These are phyloP conservation scores for Cryoendolithus antarcticus DNA, from an alignment of 2,329 filamentous ascomycete genomes.

Conservation along the genomic window DNA sequence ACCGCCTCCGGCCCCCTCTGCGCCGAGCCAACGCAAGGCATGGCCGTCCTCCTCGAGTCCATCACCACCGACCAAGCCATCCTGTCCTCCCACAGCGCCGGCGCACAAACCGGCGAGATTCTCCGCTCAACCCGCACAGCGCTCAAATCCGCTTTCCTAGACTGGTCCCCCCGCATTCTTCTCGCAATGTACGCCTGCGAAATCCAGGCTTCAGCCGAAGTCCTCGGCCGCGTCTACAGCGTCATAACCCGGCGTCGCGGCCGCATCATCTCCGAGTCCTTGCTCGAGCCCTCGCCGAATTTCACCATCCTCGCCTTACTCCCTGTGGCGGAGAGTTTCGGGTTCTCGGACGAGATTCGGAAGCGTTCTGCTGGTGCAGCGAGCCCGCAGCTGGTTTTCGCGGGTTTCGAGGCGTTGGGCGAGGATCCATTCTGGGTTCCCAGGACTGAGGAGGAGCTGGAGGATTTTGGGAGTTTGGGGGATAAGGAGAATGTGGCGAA, in stretches of 20 bases:
- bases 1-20: slow-evolving; percentile 83
- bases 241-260: slow-evolving; percentile 93
- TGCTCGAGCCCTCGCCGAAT: slow-evolving; percentile 92
- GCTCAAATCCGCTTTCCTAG: slow-evolving; percentile 77
- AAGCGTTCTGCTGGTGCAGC: slow-evolving; percentile 86
- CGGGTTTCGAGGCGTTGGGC: slow-evolving; percentile 83
- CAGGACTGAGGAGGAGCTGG: slow-evolving; percentile 87
- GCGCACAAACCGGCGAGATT: slow-evolving; percentile 79
- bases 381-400: slow-evolving; percentile 83
- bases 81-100: slow-evolving; percentile 53
- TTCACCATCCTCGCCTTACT: slow-evolving; percentile 84
- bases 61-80: slow-evolving; percentile 41
- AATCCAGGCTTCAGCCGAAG: slow-evolving; percentile 90
- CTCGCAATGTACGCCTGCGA: slow-evolving; percentile 97
- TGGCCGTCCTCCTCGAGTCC: slow-evolving; percentile 82
- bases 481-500: slow-evolving; percentile 94
- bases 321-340: slow-evolving; percentile 89
- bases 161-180: slow-evolving; percentile 92
- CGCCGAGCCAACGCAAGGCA: slow-evolving; percentile 82
- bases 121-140: slow-evolving; percentile 78
- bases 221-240: slow-evolving; percentile 87
- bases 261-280: slow-evolving; percentile 74
- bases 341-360: slow-evolving; percentile 90
- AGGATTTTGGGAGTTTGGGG: slow-evolving; percentile 87
- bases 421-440: slow-evolving; percentile 98